These are phyloP conservation scores for Tephrocybe sp. DNA, from an alignment of 768 basidiomycete species.

Conservation along the genomic window DNA sequence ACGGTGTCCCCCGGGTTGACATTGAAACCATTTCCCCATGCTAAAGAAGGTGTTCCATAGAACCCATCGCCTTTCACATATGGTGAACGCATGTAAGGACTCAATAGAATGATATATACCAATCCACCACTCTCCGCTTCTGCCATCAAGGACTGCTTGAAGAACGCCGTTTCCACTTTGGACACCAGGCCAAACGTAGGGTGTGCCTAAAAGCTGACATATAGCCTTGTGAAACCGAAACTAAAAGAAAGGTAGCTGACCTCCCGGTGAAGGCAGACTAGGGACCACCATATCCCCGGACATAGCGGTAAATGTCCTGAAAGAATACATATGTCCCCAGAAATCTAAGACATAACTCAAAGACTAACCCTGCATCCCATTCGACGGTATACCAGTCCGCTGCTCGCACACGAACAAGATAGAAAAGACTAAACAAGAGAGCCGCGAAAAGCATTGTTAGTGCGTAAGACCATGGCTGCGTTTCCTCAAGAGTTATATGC, in stretches of 20 bases:
- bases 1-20: conserved; percentile 24
- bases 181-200: conserved; percentile 26
- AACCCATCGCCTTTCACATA: conserved; percentile 21
- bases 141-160: conserved; percentile 25
- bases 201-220: conserved; percentile 15
- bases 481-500: background rate
- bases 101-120: conserved; percentile 9
- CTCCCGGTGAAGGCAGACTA: conserved; percentile 20
- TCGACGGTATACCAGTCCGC: conserved; percentile 26
- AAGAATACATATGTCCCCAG: background rate
- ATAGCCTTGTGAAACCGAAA: background rate
- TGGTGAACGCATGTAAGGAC: background rate
- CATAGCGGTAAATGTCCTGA: conserved; percentile 22
- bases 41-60: conserved; percentile 24
- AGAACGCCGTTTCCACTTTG: conserved; percentile 25
- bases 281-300: conserved; percentile 25
- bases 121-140: conserved; percentile 27
- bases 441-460: background rate
- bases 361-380: conserved; percentile 22
- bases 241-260: background rate
- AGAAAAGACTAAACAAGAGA: conserved; percentile 7
- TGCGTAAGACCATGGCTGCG: too few species aligned
- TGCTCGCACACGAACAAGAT: conserved; percentile 13
- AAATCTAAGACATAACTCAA: background rate
- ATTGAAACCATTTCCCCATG: conserved; percentile 27